A percentile compares a stretch with the other conserved stretches of the same genome.
These are phyloP conservation scores for Hyphodiscus sp. DNA, from an alignment of 2,329 filamentous ascomycete species.

Conservation along the genomic window DNA sequence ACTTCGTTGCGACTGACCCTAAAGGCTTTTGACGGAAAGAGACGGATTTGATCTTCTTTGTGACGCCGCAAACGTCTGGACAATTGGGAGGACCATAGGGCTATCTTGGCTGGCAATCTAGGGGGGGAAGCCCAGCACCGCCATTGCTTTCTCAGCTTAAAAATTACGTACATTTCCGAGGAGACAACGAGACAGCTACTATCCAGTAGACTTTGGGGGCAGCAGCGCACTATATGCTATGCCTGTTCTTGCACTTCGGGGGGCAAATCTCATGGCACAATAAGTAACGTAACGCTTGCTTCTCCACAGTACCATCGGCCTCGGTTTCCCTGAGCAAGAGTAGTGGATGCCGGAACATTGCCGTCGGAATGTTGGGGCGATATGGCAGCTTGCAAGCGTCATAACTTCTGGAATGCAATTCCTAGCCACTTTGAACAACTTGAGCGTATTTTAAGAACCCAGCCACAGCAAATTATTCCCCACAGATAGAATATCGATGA, in stretches of 20 bases:
- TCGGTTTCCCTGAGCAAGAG: background rate
- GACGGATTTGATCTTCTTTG: background rate
- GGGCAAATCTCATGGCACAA: too few species aligned
- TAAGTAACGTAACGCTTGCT: too few species aligned
- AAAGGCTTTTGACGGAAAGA: background rate
- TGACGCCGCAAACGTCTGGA: too few species aligned
- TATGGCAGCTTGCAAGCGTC: background rate
- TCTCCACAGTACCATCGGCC: too few species aligned
- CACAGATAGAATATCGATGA: background rate
- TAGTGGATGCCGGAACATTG: background rate
- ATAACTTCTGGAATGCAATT: background rate
- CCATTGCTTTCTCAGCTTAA: too few species aligned
- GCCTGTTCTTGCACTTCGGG: too few species aligned
- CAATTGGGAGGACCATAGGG: background rate
- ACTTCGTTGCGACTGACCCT: background rate
- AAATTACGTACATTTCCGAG: too few species aligned
- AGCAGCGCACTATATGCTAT: too few species aligned
- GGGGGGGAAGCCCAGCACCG: too few species aligned
- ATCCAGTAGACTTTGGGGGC: too few species aligned
- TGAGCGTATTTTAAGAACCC: background rate
- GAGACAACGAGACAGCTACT: too few species aligned
- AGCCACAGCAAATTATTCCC: background rate
- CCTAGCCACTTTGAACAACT: background rate
- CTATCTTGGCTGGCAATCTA: background rate
- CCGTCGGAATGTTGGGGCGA: background rate